phyloP scores from a whole-genome alignment of 768 basidiomycete genomes.

The Astraeus odoratus region DNA sequence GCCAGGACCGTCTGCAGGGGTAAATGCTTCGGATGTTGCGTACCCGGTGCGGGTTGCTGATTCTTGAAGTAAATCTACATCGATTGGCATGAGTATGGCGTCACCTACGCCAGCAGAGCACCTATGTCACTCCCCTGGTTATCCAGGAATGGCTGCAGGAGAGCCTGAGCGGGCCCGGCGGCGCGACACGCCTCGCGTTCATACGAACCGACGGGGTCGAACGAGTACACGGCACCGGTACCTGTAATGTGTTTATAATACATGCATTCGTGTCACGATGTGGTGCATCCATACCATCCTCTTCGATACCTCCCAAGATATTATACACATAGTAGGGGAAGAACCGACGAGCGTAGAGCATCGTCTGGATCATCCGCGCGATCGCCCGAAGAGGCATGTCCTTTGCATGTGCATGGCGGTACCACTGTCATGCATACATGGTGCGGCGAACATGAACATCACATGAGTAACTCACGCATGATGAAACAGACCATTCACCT shows the following conservation, averaged over 20 bases:
- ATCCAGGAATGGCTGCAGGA: slow-evolving; percentile 97
- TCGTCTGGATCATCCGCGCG: slow-evolving; percentile 96
- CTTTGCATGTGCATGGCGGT: slow-evolving; percentile 93
- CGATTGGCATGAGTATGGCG: slow-evolving; percentile 13
- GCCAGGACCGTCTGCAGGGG: slow-evolving; percentile 73
- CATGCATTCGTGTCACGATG: neutral
- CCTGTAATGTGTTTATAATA: slow-evolving; percentile 39
- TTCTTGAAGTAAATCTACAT: slow-evolving; percentile 96
- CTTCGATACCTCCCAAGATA: slow-evolving; percentile 93
- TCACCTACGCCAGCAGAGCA: slow-evolving; percentile 38
- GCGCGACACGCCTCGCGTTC: slow-evolving; percentile 96
- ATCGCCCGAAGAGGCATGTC: slow-evolving; percentile 96
- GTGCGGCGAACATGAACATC: neutral
- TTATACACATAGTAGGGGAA: slow-evolving; percentile 99
- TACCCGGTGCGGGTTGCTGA: slow-evolving; percentile 68
- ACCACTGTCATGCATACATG: too few species aligned
- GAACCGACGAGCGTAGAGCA: slow-evolving; percentile 93
- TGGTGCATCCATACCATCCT: slow-evolving; percentile 67
- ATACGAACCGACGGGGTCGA: slow-evolving; percentile 97
- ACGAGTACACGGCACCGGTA: slow-evolving; percentile 97
- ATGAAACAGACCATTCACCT: slow-evolving; percentile 48
- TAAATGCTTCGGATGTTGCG: slow-evolving; percentile 72
- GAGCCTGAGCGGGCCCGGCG: slow-evolving; percentile 88
- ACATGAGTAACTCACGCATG: neutral
- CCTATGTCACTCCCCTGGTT: slow-evolving; percentile 97